phyloP scores from a whole-genome alignment of 306 rosid genomes.

The Glycyrrhiza uralensis region DNA sequence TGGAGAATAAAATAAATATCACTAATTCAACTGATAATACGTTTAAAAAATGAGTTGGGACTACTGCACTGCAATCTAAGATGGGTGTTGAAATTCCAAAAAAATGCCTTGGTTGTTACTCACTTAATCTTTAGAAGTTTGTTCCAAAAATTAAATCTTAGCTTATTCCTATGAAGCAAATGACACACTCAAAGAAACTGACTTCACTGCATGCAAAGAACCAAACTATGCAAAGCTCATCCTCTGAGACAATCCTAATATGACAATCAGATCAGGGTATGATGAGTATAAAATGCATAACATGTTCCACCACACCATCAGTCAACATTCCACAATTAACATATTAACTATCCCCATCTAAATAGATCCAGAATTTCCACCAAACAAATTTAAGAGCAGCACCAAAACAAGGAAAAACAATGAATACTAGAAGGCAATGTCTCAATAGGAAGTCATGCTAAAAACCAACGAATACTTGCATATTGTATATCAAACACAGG shows the following conservation, averaged over 20 bases:
- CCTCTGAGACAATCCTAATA: no score
- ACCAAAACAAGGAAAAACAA: not conserved
- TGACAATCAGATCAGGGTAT: no score
- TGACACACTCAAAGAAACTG: constrained; percentile 40
- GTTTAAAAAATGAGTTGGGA: no score
- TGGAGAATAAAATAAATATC: no score
- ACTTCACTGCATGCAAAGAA: constrained; percentile 52
- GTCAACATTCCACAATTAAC: no score
- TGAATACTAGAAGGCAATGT: not conserved
- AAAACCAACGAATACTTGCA: not conserved
- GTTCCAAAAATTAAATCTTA: constrained; percentile 33
- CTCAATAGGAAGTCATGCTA: not conserved
- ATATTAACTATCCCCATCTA: not conserved
- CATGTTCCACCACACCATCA: no score
- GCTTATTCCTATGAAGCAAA: constrained; percentile 42
- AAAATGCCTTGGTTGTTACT: no score
- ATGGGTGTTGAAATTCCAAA: no score
- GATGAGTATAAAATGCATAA: no score
- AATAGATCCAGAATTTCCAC: not conserved
- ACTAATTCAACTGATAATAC: no score
- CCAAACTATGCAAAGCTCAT: no score
- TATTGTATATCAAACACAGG: not conserved
- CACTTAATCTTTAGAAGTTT: constrained; percentile 36
- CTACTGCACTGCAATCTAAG: no score
- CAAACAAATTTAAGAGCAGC: not conserved